phyloP scores from a whole-genome alignment of 2,329 filamentous ascomycete species.

The Sarocladium brachiariae region DNA sequence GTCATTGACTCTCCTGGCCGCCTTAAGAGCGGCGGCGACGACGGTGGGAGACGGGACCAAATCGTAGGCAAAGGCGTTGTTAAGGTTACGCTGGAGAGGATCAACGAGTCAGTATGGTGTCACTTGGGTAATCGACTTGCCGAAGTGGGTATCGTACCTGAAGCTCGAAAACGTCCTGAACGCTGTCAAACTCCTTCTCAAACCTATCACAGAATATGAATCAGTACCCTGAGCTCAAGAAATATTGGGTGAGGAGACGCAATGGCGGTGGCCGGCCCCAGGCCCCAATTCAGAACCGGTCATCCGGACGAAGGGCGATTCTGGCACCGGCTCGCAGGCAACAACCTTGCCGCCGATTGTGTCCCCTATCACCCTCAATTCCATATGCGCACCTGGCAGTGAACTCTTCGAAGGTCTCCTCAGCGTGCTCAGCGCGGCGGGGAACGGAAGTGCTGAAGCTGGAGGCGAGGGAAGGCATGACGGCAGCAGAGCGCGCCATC shows the following conservation, averaged over 20 bases:
- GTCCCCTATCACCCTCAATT: background rate
- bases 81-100: conserved; percentile 70
- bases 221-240: conserved; percentile 21
- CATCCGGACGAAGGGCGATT: background rate
- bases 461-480: conserved; percentile 41
- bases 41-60: conserved; percentile 92
- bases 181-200: conserved; percentile 97
- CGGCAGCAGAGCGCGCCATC: conserved; percentile 45
- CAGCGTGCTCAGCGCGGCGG: conserved; percentile 59
- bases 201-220: conserved; percentile 55
- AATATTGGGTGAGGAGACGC: background rate
- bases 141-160: conserved; percentile 59
- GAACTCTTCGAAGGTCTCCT: conserved; percentile 99
- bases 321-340: background rate
- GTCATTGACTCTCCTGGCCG: conserved; percentile 94
- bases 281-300: background rate
- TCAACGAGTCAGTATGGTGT: background rate
- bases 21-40: conserved; percentile 83
- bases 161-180: conserved; percentile 99
- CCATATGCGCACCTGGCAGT: conserved; percentile 71
- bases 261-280: background rate
- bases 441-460: conserved; percentile 58
- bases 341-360: background rate
- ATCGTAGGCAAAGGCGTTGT: conserved; percentile 99
- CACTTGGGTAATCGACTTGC: conserved; percentile 13